Conservation (phyloP, 768 basidiomycete genomes). For the Suillus spraguei region DNA sequence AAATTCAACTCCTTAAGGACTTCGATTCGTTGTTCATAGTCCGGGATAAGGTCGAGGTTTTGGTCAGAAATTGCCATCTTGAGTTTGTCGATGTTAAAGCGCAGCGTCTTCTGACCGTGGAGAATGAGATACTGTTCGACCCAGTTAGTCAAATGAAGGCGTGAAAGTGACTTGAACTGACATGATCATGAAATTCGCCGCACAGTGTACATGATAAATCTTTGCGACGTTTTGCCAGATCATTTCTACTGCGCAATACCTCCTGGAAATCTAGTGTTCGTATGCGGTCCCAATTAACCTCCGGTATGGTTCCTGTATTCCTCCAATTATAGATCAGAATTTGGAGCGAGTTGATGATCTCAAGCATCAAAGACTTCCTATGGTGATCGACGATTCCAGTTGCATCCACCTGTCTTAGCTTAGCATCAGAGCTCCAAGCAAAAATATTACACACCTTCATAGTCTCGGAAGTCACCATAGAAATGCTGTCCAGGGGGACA, state of each 20-base stretch:
- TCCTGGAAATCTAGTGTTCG: conserved; percentile 94
- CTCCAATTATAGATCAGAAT: conserved; percentile 60
- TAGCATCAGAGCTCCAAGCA: conserved; percentile 5
- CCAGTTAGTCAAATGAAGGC: conserved; percentile 10
- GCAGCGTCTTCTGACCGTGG: conserved; percentile 77
- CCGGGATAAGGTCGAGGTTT: conserved; percentile 93
- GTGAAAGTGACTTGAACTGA: conserved; percentile 39
- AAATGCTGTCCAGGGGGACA: conserved; percentile 73
- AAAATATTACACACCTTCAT: conserved; percentile 59
- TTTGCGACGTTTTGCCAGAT: conserved; percentile 45
- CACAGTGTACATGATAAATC: conserved; percentile 58
- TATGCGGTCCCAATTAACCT: conserved; percentile 85
- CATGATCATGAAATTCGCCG: conserved; percentile 73
- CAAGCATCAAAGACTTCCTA: conserved; percentile 61
- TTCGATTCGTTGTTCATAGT: conserved; percentile 92
- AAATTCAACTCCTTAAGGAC: conserved; percentile 92
- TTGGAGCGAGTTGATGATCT: conserved; percentile 53
- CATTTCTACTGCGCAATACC: conserved; percentile 59
- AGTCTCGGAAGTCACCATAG: conserved; percentile 66
- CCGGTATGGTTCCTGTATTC: conserved; percentile 50
- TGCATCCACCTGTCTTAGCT: conserved; percentile 61
- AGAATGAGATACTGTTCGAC: conserved; percentile 65
- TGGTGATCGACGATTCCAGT: conserved; percentile 68
- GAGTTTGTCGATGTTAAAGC: conserved; percentile 72
- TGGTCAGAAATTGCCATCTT: conserved; percentile 93